Conservation (phyloP, 345 rosid species). For the Gossypioides kirkii region DNA sequence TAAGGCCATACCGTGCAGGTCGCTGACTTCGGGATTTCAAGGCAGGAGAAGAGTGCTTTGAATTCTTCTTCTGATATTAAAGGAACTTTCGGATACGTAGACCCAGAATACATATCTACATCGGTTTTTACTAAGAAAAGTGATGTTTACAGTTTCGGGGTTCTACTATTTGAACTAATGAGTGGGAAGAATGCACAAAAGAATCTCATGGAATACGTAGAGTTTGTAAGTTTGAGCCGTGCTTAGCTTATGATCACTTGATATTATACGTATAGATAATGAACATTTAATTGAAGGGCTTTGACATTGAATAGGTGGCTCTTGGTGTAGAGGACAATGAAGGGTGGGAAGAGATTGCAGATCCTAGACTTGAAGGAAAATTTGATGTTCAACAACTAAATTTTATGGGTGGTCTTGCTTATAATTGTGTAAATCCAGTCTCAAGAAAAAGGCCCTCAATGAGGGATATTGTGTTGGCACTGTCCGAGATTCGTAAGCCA, state of each 20-base stretch:
- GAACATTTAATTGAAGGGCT: background rate
- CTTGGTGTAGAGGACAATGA: constrained; percentile 40
- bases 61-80: constrained; percentile 13
- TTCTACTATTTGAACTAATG: constrained; percentile 56
- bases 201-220: constrained; percentile 60
- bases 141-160: constrained; percentile 66
- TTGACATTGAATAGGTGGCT: constrained; percentile 38
- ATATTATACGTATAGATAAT: background rate
- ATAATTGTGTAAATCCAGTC: constrained; percentile 38
- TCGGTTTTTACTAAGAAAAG: constrained; percentile 56
- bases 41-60: background rate
- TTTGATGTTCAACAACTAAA: constrained; percentile 46
- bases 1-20: background rate
- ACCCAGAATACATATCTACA: constrained; percentile 57
- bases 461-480: constrained; percentile 56
- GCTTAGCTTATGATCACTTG: no score
- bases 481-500: constrained; percentile 18
- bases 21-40: constrained; percentile 14
- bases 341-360: constrained; percentile 65
- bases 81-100: constrained; percentile 70
- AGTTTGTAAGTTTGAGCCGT: constrained; percentile 36
- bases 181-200: constrained; percentile 65
- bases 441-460: constrained; percentile 55
- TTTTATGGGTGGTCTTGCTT: constrained; percentile 50
- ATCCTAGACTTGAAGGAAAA: constrained; percentile 46